Conservation (phyloP, 2,329 filamentous ascomycete genomes). For the Sphaerostilbella broomeana region DNA sequence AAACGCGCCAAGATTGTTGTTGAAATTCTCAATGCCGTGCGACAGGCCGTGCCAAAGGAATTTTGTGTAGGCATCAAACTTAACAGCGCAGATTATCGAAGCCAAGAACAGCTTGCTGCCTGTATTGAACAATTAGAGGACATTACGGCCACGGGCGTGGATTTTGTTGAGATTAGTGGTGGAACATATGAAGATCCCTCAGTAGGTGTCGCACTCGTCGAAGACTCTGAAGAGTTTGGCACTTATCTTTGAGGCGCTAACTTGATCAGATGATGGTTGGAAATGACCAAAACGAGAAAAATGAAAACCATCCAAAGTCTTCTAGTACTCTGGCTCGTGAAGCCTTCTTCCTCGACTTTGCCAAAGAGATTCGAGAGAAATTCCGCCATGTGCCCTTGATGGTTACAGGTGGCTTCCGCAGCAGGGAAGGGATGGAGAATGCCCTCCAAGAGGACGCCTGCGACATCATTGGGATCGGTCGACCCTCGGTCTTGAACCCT, state of each 20-base stretch:
- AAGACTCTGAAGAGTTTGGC: too few relatives aligned
- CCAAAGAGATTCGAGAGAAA: slow-evolving; percentile 34
- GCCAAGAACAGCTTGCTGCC: slow-evolving; percentile 38
- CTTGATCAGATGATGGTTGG: slow-evolving; percentile 28
- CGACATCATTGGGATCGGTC: slow-evolving; percentile 35
- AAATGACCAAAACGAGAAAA: slow-evolving; percentile 6
- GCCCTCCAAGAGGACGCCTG: slow-evolving; percentile 33
- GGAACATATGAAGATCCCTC: slow-evolving; percentile 51
- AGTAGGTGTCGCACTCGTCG: slow-evolving; percentile 24
- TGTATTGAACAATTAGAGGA: slow-evolving; percentile 52
- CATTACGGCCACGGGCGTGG: slow-evolving; percentile 44
- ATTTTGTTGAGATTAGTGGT: slow-evolving; percentile 64
- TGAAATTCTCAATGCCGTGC: slow-evolving; percentile 42
- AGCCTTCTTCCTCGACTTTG: slow-evolving; percentile 64
- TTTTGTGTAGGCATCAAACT: slow-evolving; percentile 51
- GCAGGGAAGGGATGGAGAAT: slow-evolving; percentile 34
- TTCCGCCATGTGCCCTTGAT: slow-evolving; percentile 42
- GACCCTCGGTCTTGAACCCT: slow-evolving; percentile 34
- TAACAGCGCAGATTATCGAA: slow-evolving; percentile 52
- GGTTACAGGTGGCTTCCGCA: slow-evolving; percentile 59
- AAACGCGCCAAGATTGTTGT: slow-evolving; percentile 44
- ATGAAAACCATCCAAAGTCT: slow-evolving; percentile 3
- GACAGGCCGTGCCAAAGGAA: slow-evolving; percentile 27
- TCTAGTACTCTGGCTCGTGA: slow-evolving; percentile 46
- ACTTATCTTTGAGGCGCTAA: background rate